Evolutionary conservation across 1,284 basidiomycete species (phyloP), one percentile per base, ranked within the genome.

Genomic region (Spongispora temasekensis): DNA sequence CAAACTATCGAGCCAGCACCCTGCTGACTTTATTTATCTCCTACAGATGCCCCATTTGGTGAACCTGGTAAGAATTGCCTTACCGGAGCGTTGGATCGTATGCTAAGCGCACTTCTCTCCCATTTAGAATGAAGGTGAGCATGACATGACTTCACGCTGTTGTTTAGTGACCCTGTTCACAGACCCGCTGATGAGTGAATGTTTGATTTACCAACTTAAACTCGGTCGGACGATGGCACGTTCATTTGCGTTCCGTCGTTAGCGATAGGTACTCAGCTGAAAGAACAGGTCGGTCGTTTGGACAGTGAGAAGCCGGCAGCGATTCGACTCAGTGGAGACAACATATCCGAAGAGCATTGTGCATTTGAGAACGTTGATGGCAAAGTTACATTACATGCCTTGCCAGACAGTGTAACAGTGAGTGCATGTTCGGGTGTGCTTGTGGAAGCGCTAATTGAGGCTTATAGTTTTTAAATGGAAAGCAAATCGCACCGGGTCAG

Each of bases 201-300:
- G 94, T 77, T 79, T 97, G 64, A 91, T 97, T 64, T 98, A 98
- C 74, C 96, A 98, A 75, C 85, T 99, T 71, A 98, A 97, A 73
- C 86, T 82, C 4, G 97, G 97, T 4, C 85, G 81, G 63, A 97
- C 94, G 0, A 83, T 90, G 67, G 95, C 86, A 67, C 56, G 67
- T 63, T 60, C 31, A 60, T 34, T 58, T 55, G 15, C 54, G 60
- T 58, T 51, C 13, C 52, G 59, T 25, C 35, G 46, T 53, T 54
- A 42, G 35, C 63, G 42, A 53, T 60, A 52, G 58, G 58, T 55
- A 61, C 57, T 67, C 50, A 75, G n/a, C 44, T 44, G 27, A 32
- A 23, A 46, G 28, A 37, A 58, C 68, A 93, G 87, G 86, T 95
- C 58, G 95, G 95, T 27, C 86, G 91, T 55, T 72, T 93, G 65